Base-by-base conservation (phyloP, 345 rosid genomes). In the Boechera stricta region DNA sequence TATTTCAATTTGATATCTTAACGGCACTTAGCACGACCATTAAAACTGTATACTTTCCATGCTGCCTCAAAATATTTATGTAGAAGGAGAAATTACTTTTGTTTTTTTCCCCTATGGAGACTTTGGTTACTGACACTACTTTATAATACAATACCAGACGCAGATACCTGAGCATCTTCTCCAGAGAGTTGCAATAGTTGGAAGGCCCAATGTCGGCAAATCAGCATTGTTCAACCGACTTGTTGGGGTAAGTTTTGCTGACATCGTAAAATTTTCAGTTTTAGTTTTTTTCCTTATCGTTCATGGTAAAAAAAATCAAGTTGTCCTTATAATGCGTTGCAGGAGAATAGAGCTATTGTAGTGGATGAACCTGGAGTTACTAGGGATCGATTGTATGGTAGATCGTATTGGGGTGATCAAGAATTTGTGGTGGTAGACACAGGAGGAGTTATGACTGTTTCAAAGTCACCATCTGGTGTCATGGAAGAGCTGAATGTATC, bases 301-400 rank as follows among this genome's bases (percentile, higher is more conserved):
- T 42, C 6, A 60, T 49, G 24, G 24, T 21, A 21, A 21, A 21
- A 21, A 21, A 21, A 21, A 21, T 42, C 28, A 69, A 66, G 6
- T 31, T 54, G 41, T 48, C 1, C 7, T 69, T 58, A 13, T 9
- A 36, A 21, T 54, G 59, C 42, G 47, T 69, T 72, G 29, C 80
- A 91, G 97, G 97, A 87, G 44, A 90, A 91, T 64, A 87, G 71
- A 83, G 98, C 98, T 10, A 94, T 94, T 75, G 98, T 94, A 59
- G 97, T 94, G 83, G 96, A 94, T 82, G 98, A 94, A 76, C 97
- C 98, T 72, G 98, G 98, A 52, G 98, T 87, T 62, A 94, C 98
- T 31, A 85, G 98, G 82, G 98, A 94, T 76, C 90, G 98, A 28
- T 78, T 94, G 80, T 94, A 94, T 67, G 98, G 98, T 29, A 86